Percentiles rank a stretch among this genome's conserved stretches.
Conservation (phyloP, 179 eudicot species). For the Patellifolia procumbens region DNA sequence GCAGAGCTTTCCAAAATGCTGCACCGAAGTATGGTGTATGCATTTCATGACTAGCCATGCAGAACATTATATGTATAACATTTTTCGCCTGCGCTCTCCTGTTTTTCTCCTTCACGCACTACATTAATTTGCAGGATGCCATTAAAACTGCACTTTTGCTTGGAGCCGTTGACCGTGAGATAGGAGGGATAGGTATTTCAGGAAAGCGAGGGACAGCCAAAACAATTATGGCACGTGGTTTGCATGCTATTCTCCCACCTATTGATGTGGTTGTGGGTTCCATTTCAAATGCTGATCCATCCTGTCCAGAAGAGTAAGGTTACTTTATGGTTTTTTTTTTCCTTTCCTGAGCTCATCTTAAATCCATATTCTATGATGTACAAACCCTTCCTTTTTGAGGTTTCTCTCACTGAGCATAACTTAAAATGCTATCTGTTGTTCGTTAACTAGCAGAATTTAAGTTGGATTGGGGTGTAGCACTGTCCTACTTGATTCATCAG, state of each 20-base stretch:
- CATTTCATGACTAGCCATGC: not conserved
- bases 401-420: not conserved
- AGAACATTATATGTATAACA: not conserved
- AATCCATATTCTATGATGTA: not conserved
- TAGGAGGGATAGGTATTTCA: slow-evolving; percentile 94
- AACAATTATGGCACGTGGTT: slow-evolving; percentile 98
- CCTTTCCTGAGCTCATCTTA: slow-evolving; percentile 3
- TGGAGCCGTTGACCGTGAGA: slow-evolving; percentile 94
- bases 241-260: slow-evolving; percentile 98
- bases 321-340: slow-evolving; percentile 29
- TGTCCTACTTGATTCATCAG: slow-evolving; percentile 2
- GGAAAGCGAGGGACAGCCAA: slow-evolving; percentile 98
- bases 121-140: slow-evolving; percentile 64
- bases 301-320: slow-evolving; percentile 87
- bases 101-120: not conserved
- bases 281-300: slow-evolving; percentile 89
- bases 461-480: not conserved
- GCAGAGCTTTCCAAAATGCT: not conserved
- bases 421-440: not conserved
- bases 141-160: slow-evolving; percentile 91
- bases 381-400: not conserved
- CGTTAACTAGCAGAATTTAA: not conserved
- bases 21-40: not conserved
- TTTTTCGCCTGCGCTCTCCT: not conserved
- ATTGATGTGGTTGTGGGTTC: slow-evolving; percentile 93